phyloP scores from a whole-genome alignment of 208 protist species.

The Sergeia podlipaevii region DNA sequence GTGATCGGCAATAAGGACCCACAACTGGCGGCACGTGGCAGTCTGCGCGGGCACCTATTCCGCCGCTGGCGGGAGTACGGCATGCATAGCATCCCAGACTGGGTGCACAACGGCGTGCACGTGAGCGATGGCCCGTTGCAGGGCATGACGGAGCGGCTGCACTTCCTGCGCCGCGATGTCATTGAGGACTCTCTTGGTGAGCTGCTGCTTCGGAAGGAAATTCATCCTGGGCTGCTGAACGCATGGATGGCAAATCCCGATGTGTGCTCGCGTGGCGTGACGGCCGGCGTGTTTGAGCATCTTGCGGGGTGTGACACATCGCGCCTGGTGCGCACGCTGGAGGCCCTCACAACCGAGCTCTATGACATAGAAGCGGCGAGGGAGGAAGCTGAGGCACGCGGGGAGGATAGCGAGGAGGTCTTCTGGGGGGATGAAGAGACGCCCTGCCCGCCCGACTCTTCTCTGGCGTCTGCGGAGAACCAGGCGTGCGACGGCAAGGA shows the following conservation, averaged over 20 bases:
- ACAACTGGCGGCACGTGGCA: constrained; percentile 16
- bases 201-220: constrained; percentile 22
- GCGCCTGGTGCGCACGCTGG: constrained; percentile 15
- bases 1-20: constrained; percentile 53
- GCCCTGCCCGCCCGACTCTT: too few relatives aligned
- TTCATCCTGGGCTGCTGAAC: constrained; percentile 16
- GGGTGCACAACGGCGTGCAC: constrained; percentile 60
- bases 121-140: constrained; percentile 50
- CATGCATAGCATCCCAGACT: constrained; percentile 33
- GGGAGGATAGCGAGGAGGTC: constrained; percentile 6
- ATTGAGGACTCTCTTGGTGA: constrained; percentile 34
- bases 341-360: constrained; percentile 19
- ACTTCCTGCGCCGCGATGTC: constrained; percentile 25
- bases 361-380: not conserved
- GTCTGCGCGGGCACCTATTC: constrained; percentile 47
- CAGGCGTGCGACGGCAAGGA: not conserved
- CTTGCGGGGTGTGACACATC: constrained; percentile 26
- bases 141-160: constrained; percentile 48
- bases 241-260: constrained; percentile 36
- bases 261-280: constrained; percentile 14
- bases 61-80: constrained; percentile 43
- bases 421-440: too few relatives aligned
- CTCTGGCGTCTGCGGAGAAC: not conserved
- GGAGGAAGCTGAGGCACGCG: not conserved
- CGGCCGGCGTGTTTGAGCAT: constrained; percentile 39